Evolutionary conservation across 139 green algal species (phyloP).

Genomic region (Astrephomene gubernaculifera): DNA sequence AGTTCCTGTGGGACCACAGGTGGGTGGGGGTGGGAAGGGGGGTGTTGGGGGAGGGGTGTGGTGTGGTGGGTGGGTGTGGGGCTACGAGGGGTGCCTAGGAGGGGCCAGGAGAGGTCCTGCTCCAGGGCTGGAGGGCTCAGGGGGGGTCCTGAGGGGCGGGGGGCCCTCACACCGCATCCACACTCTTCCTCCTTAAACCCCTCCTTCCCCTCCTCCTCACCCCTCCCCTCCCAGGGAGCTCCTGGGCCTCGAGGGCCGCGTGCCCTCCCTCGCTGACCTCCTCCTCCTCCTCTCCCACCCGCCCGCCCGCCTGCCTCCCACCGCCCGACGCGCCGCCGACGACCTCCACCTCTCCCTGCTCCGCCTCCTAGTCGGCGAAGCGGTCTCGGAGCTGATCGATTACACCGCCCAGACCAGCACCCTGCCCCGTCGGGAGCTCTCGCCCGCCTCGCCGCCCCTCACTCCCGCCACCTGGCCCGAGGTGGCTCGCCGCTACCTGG

Average conservation of each 20-base stretch:
- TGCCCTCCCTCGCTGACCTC: slow-evolving; percentile 27
- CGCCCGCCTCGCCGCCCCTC: slow-evolving; percentile 5
- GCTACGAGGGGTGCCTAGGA: too few relatives aligned
- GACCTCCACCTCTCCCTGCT: slow-evolving; percentile 60
- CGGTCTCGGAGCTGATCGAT: slow-evolving; percentile 47
- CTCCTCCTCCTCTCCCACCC: slow-evolving; percentile 25
- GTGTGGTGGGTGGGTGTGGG: too few relatives aligned
- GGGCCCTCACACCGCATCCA: too few relatives aligned
- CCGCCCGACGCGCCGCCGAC: slow-evolving; percentile 31
- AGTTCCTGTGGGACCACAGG: slow-evolving; percentile 60
- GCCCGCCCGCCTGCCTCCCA: neutral
- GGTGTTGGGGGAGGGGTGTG: too few relatives aligned
- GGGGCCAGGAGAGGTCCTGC: too few relatives aligned
- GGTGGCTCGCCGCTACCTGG: slow-evolving; percentile 62
- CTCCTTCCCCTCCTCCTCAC: too few relatives aligned
- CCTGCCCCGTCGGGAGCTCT: slow-evolving; percentile 38
- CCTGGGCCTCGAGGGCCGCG: slow-evolving; percentile 53
- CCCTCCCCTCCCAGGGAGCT: slow-evolving; percentile 20
- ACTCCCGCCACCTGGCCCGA: slow-evolving; percentile 71
- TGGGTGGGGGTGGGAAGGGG: neutral
- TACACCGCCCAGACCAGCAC: slow-evolving; percentile 3
- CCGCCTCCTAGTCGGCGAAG: slow-evolving; percentile 60
- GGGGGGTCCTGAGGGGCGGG: too few relatives aligned
- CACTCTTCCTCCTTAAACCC: too few relatives aligned
- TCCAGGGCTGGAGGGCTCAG: too few relatives aligned